Evolutionary conservation across 1,284 basidiomycete genomes (phyloP), one percentile per base, ranked within the genome.

Genomic region (Termitomyces sp.): DNA sequence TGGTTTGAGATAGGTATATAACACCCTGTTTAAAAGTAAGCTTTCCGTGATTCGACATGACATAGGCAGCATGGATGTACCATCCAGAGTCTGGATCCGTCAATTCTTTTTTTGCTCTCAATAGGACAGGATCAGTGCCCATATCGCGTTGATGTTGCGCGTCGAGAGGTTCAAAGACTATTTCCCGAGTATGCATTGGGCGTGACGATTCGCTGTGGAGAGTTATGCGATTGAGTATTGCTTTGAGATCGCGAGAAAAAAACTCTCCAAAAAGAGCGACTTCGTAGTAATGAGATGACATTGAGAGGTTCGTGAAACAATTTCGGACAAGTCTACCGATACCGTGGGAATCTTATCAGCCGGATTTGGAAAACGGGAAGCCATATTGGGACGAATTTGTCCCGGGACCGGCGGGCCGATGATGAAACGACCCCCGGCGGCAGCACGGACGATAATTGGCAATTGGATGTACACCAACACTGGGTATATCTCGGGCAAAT

Each of bases 251-350:
- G 36, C 76, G 72, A 49, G 79, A 68, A 54, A 77, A 80, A 73
- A 90, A 90, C 63, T 88, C 87, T 58, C 85, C 88, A 53, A 85
- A 88, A 53, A 90, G 80, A 0, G 86, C 84, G 53, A 90, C 84
- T 72, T 90, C 88, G 64, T 90, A 90, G 49, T 76, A 76, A 64
- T 86, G 81, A 5, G 73, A 73, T n/a, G 70, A 67, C 72, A 73
- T 38, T 10, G 21, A 43, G 13, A 43, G 13, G 41, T 34, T 2
- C 33, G 5, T 17, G n/a, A 10, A 30, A 17, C 5, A 9, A 44
- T 3, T 24, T 24, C 24, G 24, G 24, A 24, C 24, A 5, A 24
- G 9, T 33, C 2, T 9, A 2, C 19, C n/a, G 8, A 19, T 17
- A 30, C 15, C 21, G 42, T 52, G 49, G 39, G 49, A 50, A 41